Base-by-base conservation (phyloP, 2,329 filamentous ascomycete species). In the Arthrobotrys sphaeroides region DNA sequence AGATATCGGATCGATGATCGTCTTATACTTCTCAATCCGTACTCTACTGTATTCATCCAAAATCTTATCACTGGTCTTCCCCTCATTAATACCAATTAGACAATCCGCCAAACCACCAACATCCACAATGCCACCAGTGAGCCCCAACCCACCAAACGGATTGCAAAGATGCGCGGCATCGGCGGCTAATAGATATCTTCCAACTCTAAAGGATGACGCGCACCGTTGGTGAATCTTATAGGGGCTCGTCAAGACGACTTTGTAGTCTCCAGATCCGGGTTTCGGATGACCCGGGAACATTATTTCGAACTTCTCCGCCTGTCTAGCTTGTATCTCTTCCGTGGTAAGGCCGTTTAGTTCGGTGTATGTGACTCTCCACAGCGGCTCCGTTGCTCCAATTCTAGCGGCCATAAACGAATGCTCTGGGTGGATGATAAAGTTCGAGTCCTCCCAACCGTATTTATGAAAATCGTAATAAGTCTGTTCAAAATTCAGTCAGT, bases 71-170 rank as follows among this genome's bases (percentile, higher is more conserved):
- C 83, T 82, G 1, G 82, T 82, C 3, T 81, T 70, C 1, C 81
- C 82, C 3, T 81, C 80, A 68, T 84, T 80, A 16, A 84, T 83
- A 0, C 83, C 84, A 6, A 81, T 55, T 0, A 87, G 81, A 78
- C 88, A 89, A 78, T 90, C 88, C 70, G 85, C 88, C 4, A 90
- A 83, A 0, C 87, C 87, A 9, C 87, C 88, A 1, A 88, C 84
- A 77, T 90, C 88, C n/a, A 88, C 87, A 65, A 90, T 87, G 0
- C 88, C 88, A 4, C 88, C 88, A 0, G 88, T 90, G 57, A 90
- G 85, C 0, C 88, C 88, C 13, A 90, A 82, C 0, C 88, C 88
- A 49, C 88, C 88, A 81, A 85, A 85, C 0, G 84, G 84, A 79
- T 86, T 86, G 79, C 85, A 86, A 13, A 77, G 74, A 80, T 90